Evolutionary conservation across 177 flowering plant genomes (phyloP).

Genomic region (Telopea speciosissima): DNA sequence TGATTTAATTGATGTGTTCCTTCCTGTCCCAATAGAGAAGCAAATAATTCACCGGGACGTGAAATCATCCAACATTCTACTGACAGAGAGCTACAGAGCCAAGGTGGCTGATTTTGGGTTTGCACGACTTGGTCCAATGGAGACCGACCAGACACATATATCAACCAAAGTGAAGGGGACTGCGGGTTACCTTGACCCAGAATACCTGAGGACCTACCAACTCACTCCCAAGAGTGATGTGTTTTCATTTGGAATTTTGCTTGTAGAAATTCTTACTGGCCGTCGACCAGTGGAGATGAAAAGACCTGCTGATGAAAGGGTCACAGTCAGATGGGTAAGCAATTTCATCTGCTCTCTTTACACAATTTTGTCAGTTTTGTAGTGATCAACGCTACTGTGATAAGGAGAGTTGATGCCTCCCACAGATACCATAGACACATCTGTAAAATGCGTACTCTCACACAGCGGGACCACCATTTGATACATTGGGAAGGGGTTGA

Average conservation of each 20-base stretch:
- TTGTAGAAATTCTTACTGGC: conserved; percentile 76
- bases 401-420: no score
- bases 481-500: background rate
- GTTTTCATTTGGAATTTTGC: conserved; percentile 82
- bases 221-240: conserved; percentile 95
- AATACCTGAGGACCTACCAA: conserved; percentile 80
- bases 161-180: conserved; percentile 93
- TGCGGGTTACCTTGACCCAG: conserved; percentile 95
- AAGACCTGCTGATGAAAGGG: conserved; percentile 56
- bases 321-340: conserved; percentile 91
- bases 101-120: conserved; percentile 99
- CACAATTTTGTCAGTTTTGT: background rate
- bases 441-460: background rate
- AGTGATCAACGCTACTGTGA: background rate
- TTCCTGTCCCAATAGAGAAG: conserved; percentile 50
- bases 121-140: conserved; percentile 72
- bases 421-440: no score
- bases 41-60: conserved; percentile 94
- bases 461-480: background rate
- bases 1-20: background rate
- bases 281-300: conserved; percentile 89
- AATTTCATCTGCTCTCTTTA: conserved; percentile 3
- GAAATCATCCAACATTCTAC: conserved; percentile 91
- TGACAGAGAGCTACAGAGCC: conserved; percentile 78
- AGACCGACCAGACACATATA: conserved; percentile 64